These are phyloP conservation scores for Aspergillus mulundensis DNA, from an alignment of 495 filamentous ascomycete species.

Conservation along the genomic window DNA sequence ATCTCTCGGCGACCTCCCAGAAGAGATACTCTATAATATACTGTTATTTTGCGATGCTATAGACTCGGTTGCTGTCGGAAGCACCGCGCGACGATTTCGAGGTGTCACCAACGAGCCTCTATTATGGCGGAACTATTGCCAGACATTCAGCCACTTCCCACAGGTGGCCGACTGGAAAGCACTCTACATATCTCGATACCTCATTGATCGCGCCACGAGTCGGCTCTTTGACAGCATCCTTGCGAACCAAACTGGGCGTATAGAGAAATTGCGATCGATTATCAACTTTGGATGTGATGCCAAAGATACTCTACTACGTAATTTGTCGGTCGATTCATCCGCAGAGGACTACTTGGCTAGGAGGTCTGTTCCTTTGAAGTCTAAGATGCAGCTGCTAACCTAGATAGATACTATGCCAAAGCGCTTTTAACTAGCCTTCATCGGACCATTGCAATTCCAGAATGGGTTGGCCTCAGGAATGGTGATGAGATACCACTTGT, in stretches of 20 bases:
- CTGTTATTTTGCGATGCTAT: constrained; percentile 55
- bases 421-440: constrained; percentile 75
- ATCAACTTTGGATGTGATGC: constrained; percentile 75
- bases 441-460: constrained; percentile 67
- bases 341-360: constrained; percentile 74
- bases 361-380: constrained; percentile 49
- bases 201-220: constrained; percentile 51
- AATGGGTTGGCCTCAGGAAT: constrained; percentile 61
- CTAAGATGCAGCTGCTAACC: constrained; percentile 1
- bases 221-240: constrained; percentile 67
- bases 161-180: constrained; percentile 82
- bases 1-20: constrained; percentile 53
- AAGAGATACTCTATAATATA: constrained; percentile 71
- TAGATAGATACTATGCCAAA: constrained; percentile 65
- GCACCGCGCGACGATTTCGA: constrained; percentile 60
- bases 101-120: constrained; percentile 63
- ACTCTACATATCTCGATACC: constrained; percentile 60
- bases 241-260: constrained; percentile 59
- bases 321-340: constrained; percentile 55
- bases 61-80: constrained; percentile 45
- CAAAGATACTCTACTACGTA: constrained; percentile 74
- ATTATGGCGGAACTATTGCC: constrained; percentile 77
- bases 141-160: constrained; percentile 57
- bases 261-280: constrained; percentile 65
- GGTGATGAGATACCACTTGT: constrained; percentile 60